Base-by-base conservation (phyloP, 2,329 filamentous ascomycete species). In the Acephala macrosclerotiorum region DNA sequence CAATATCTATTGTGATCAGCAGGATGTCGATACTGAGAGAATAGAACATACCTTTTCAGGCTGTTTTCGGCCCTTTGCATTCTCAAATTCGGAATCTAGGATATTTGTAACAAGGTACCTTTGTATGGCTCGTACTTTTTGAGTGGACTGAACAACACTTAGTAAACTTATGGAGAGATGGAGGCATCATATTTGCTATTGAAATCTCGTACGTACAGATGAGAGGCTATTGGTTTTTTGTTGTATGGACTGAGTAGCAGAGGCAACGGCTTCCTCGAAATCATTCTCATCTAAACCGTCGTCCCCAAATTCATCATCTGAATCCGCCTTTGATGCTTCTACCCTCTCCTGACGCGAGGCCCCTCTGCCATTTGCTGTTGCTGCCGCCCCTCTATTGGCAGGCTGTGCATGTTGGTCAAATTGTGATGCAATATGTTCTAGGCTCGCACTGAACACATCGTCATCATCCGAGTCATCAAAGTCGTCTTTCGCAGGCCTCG, bases 31-130 rank as follows among this genome's bases (percentile, higher is more conserved):
- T 55, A 25, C 26, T 40, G 49, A 35, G 11, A 42, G 57, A 14
- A 6, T 53, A 40, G 22, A 5, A 18, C 80, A 76, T 80, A 94
- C 93, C 87, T 96, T 94, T 78, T 97, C 91, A 51, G 83, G 82
- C 59, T 82, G 83, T 58, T 81, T 78, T 69, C 85, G 83, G 53
- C 90, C 89, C 70, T 83, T 85, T 25, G 85, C 82, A 77, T 90
- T 87, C 65, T 82, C 80, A 77, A 92, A 97, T 55, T 89, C 84
- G 72, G 86, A 87, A 67, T 92, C 87, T 66, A 91, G 81, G 71
- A 94, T 87, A 75, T 90, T 88, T 70, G 89, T 91, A 73, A 97
- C 86, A 69, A 94, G 83, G 80, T 97, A 97, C 71, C 95, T 90
- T 79, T 97, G 93, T 75, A 97, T 96, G 57, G 90, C 87, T 81